These are phyloP conservation scores for Thalassiosira livingstoniorum DNA, from an alignment of 352 stramenopile genomes.

Conservation along the genomic window DNA sequence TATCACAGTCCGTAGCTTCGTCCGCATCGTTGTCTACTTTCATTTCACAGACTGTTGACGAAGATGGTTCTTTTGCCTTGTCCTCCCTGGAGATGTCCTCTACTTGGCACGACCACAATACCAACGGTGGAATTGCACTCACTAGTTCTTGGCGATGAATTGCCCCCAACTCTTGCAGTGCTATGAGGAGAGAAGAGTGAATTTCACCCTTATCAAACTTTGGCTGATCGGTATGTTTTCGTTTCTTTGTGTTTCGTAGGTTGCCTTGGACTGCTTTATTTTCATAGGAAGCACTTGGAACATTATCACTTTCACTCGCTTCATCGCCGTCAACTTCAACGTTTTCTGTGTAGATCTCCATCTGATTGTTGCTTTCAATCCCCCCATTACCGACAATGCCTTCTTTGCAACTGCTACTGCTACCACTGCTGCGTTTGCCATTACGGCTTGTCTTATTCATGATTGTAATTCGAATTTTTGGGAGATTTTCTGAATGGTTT, in stretches of 20 bases:
- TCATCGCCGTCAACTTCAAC: too few species aligned
- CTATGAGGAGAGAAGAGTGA: slow-evolving; percentile 19
- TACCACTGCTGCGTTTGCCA: background rate
- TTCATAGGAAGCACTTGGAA: too few species aligned
- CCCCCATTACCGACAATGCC: slow-evolving; percentile 16
- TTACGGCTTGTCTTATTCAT: too few species aligned
- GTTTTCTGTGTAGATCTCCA: too few species aligned
- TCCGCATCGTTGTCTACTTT: too few species aligned
- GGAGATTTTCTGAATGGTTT: background rate
- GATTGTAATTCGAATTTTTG: slow-evolving; percentile 2
- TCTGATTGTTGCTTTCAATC: background rate
- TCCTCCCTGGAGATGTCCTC: background rate
- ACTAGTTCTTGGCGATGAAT: slow-evolving; percentile 47
- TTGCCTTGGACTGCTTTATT: too few species aligned
- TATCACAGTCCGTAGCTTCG: too few species aligned
- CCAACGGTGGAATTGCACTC: slow-evolving; percentile 35
- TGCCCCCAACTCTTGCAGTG: slow-evolving; percentile 46
- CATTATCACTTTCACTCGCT: too few species aligned
- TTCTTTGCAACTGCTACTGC: slow-evolving; percentile 19
- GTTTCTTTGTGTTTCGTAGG: too few species aligned
- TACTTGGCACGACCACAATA: slow-evolving; percentile 31
- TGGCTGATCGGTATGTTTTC: too few species aligned
- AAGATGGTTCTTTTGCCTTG: slow-evolving; percentile 7
- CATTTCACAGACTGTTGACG: too few species aligned
- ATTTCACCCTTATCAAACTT: slow-evolving; percentile 12